These are phyloP conservation scores for Arxiozyma bovina DNA, from an alignment of 1,139 yeast genomes.

Conservation along the genomic window DNA sequence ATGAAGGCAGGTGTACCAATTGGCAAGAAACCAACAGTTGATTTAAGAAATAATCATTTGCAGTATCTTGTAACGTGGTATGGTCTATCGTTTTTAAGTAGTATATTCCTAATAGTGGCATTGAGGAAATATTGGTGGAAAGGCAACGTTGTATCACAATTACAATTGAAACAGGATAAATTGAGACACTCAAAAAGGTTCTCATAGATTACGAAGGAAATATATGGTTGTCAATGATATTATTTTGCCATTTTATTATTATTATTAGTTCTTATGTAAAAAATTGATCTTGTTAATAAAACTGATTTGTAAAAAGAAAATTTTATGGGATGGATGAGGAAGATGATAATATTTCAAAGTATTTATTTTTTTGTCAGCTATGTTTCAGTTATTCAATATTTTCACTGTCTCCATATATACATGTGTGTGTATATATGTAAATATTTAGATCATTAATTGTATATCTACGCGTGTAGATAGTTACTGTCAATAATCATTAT, in stretches of 20 bases:
- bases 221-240: neutral
- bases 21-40: slow-evolving; percentile 72
- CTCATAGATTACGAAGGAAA: neutral
- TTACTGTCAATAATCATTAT: too few relatives aligned
- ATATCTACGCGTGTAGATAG: too few relatives aligned
- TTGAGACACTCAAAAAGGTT: slow-evolving; percentile 35
- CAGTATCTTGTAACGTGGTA: slow-evolving; percentile 95
- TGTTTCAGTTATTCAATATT: too few relatives aligned
- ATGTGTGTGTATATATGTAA: too few relatives aligned
- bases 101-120: slow-evolving; percentile 54
- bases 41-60: slow-evolving; percentile 78
- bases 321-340: neutral
- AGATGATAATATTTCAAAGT: neutral
- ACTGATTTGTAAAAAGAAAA: too few relatives aligned
- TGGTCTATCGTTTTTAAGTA: slow-evolving; percentile 65
- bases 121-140: slow-evolving; percentile 36
- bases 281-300: too few relatives aligned
- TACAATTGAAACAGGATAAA: slow-evolving; percentile 34
- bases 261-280: too few relatives aligned
- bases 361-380: too few relatives aligned
- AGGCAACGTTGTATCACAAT: slow-evolving; percentile 36
- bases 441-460: too few relatives aligned
- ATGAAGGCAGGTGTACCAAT: slow-evolving; percentile 81
- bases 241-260: too few relatives aligned
- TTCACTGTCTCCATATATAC: too few relatives aligned